phyloP scores from a whole-genome alignment of 2,329 filamentous ascomycete genomes.

The Aspergillus flavus region DNA sequence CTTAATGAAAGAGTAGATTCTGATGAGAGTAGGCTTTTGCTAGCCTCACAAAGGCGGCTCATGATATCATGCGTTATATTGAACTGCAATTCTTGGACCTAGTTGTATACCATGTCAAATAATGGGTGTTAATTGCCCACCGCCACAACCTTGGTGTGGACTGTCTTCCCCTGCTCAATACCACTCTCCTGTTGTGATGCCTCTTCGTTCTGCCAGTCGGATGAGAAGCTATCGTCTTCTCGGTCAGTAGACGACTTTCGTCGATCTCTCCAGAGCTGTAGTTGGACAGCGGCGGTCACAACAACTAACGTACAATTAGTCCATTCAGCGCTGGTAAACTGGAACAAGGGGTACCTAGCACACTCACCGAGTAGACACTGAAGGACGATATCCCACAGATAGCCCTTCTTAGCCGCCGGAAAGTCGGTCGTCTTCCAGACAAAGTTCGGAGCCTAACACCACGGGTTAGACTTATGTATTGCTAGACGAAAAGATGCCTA shows the following conservation, averaged over 20 bases:
- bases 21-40: too few relatives aligned
- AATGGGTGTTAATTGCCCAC: neutral
- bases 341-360: neutral
- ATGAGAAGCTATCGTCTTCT: neutral
- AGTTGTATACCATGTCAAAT: fast-evolving
- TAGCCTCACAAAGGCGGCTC: too few relatives aligned
- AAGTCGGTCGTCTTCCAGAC: slow-evolving; percentile 48
- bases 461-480: neutral
- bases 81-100: fast-evolving
- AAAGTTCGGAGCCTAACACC: slow-evolving; percentile 38
- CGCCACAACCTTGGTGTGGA: neutral
- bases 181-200: neutral
- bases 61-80: neutral
- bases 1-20: too few relatives aligned
- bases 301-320: neutral
- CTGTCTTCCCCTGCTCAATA: neutral
- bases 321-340: fast-evolving
- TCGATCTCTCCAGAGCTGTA: neutral
- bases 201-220: neutral
- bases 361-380: slow-evolving; percentile 38
- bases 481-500: too few relatives aligned
- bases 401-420: slow-evolving; percentile 41
- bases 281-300: neutral
- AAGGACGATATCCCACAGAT: slow-evolving; percentile 40
- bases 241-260: neutral